Evolutionary conservation across 441 rosid genomes (phyloP), one percentile per base, ranked within the genome.

Genomic region (Syzygium syzygioides): DNA sequence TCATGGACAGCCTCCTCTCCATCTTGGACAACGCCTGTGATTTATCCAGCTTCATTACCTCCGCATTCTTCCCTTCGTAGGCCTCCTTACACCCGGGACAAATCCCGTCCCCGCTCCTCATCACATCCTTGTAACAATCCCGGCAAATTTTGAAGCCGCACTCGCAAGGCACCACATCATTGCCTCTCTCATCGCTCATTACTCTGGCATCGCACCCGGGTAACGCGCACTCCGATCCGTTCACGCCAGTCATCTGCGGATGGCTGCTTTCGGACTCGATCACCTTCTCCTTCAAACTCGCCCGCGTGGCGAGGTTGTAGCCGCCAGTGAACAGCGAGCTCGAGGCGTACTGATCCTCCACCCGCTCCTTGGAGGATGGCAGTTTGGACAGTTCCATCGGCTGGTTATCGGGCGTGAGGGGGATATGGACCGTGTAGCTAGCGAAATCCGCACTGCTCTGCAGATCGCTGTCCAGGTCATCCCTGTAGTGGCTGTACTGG

Each of bases 331-430:
- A 94, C 89, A 93, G 89, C 25, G 96, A 91, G 87, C 88, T 89
- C 25, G 95, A 93, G 60, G 89, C 88, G 30, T 87, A 85, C 53
- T 89, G 91, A 2, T 91, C 92, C 86, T 87, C 92, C 1, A 87
- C 87, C 55, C 87, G 68, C 48, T 80, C 89, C 26, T 60, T 18
- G 55, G 88, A 85, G 56, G 89, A 79, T 54, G 87, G 85, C 57
- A 90, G 88, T 45, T 79, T 80, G 45, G 91, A 85, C 56, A 90
- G 88, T 53, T 93, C 93, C 88, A 90, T 66, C 18, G 88, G 83
- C 32, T 89, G 93, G 76, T 95, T 93, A 86, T 95, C 96, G 1
- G 98, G 98, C 6, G 98, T 95, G 52, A 89, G 91, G 7, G 97
- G 97, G 25, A 96, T 86, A 3, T 90, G 89, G 86, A 96, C 96